Evolutionary conservation across 2,329 filamentous ascomycete genomes (phyloP), one percentile per base, ranked within the genome.

Genomic region (Epichloe glyceriae): DNA sequence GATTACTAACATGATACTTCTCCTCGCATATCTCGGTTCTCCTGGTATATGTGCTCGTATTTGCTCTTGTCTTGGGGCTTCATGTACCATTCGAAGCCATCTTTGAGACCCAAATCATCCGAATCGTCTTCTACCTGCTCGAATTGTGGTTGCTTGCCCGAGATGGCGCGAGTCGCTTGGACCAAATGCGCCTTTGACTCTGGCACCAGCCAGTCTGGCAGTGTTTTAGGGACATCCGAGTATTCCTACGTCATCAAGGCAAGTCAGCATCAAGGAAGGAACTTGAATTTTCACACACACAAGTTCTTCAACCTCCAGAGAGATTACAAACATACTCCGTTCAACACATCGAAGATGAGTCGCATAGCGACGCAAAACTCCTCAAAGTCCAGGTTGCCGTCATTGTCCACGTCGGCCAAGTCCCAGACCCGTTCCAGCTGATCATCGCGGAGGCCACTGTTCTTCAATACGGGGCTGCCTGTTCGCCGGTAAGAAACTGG

Each of bases 31-130:
- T 95, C 87, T 54, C 89, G 81, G 70, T 89, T 94, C 61, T 94
- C 89, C 56, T 85, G 86, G 70, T 97, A 98, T 69, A 98, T 98
- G 60, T 91, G 88, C 69, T 96, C 89, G 71, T 98, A 98, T 69
- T 96, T 97, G 56, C 80, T 65, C 70, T 94, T 94, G 70, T 98
- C 90, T 33, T 74, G 70, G 0, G 93, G 93, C 53, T 82, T 89
- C 88, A 98, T 98, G 72, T 98, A 98, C 93, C 93, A 98, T 67
- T 98, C 93, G 67, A 98, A 98, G 12, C 91, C 91, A 68, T 96
- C 89, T 66, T 95, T 95, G 55, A 98, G 74, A 1, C 89, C 89
- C 1, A 82, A 80, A 4, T 83, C 82, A 59, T 95, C 90, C 56
- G 84, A 80, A 53, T 95, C 86, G 59, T 89, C 86, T 50, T 89